Evolutionary conservation across 2,329 filamentous ascomycete genomes (phyloP).

Genomic region (Ciborinia camelliae): DNA sequence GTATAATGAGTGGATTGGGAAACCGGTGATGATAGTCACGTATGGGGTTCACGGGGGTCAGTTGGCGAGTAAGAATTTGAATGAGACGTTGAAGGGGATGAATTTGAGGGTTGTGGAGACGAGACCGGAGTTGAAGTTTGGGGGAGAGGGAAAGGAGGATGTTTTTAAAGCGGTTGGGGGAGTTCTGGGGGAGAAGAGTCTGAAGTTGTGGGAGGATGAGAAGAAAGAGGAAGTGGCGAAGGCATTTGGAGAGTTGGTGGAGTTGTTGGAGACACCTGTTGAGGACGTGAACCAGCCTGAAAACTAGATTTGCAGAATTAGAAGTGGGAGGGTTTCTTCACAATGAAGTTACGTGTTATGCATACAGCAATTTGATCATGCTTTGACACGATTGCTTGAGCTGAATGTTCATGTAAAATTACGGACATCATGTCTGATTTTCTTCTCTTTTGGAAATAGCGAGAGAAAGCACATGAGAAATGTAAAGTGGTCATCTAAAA

Average conservation of each 20-base stretch:
- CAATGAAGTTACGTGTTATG: too few species aligned
- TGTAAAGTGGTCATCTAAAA: too few species aligned
- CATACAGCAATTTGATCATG: too few species aligned
- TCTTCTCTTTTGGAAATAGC: too few species aligned
- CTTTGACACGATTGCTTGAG: too few species aligned
- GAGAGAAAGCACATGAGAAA: too few species aligned
- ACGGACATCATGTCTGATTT: too few species aligned
- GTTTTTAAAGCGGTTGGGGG: neutral
- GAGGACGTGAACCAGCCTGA: neutral
- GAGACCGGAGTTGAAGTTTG: slow-evolving; percentile 35
- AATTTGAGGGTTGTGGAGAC: slow-evolving; percentile 37
- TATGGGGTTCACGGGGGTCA: slow-evolving; percentile 49
- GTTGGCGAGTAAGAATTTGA: slow-evolving; percentile 34
- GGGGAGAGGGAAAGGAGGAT: slow-evolving; percentile 18
- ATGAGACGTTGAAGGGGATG: slow-evolving; percentile 33
- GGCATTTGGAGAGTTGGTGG: neutral
- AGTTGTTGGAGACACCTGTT: neutral
- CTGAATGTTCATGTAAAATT: too few species aligned
- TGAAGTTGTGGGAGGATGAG: slow-evolving; percentile 7
- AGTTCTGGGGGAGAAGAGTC: neutral
- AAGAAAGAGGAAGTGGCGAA: neutral
- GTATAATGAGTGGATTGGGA: slow-evolving; percentile 54
- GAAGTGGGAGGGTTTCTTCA: too few species aligned
- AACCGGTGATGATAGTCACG: slow-evolving; percentile 50
- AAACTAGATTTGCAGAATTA: neutral